phyloP scores from a whole-genome alignment of 352 stramenopile genomes.

The Phytophthora macrochlamydospora region DNA sequence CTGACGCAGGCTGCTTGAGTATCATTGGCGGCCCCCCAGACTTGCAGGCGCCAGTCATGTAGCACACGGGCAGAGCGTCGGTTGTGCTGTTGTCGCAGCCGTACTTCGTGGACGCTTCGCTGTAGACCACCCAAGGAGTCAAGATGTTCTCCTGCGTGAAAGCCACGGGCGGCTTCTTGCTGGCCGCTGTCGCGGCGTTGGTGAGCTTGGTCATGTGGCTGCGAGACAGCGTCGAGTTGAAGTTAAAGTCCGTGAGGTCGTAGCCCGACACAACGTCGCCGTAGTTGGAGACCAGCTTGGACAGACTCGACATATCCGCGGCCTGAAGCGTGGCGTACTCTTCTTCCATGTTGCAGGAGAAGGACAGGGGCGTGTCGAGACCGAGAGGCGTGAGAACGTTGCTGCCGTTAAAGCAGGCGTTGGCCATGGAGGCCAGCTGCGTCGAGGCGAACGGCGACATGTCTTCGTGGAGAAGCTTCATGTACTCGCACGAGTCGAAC shows the following conservation, averaged over 20 bases:
- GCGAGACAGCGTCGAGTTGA: slow-evolving; percentile 54
- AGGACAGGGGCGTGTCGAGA: slow-evolving; percentile 51
- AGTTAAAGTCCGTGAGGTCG: slow-evolving; percentile 68
- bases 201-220: slow-evolving; percentile 50
- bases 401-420: slow-evolving; percentile 76
- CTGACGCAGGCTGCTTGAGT: slow-evolving; percentile 49
- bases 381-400: slow-evolving; percentile 62
- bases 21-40: slow-evolving; percentile 3
- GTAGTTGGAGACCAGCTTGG: slow-evolving; percentile 48
- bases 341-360: slow-evolving; percentile 74
- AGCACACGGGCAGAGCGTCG: slow-evolving; percentile 60
- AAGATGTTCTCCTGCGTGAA: slow-evolving; percentile 72
- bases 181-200: slow-evolving; percentile 29
- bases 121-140: slow-evolving; percentile 62
- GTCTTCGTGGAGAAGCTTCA: slow-evolving; percentile 78
- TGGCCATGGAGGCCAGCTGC: slow-evolving; percentile 59
- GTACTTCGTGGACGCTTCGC: slow-evolving; percentile 19
- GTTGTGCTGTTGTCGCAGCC: slow-evolving; percentile 33
- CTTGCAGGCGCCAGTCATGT: slow-evolving; percentile 65
- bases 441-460: slow-evolving; percentile 75
- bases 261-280: slow-evolving; percentile 54
- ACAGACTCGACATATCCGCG: slow-evolving; percentile 46
- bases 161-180: slow-evolving; percentile 4
- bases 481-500: slow-evolving; percentile 84
- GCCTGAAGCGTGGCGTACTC: slow-evolving; percentile 49